A percentile compares a stretch with the other conserved stretches of the same genome.
These are phyloP conservation scores for Pyrenophora teres DNA, from an alignment of 2,329 filamentous ascomycete genomes.

Conservation along the genomic window DNA sequence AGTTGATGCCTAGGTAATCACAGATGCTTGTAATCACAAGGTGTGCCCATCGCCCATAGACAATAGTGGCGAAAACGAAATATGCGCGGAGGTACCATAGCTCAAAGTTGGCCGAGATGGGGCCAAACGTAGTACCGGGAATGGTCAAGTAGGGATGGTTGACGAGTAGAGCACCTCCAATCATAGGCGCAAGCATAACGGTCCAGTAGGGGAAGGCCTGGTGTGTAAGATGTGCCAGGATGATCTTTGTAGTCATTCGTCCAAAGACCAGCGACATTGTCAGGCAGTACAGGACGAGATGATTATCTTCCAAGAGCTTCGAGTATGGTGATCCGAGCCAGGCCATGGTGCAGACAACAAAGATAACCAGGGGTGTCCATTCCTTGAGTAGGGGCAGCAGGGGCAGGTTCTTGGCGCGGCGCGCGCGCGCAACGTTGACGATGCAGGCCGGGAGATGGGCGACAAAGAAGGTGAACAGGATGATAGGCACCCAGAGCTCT, in stretches of 20 bases:
- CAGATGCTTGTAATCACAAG: constrained; percentile 92
- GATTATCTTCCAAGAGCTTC: constrained; percentile 78
- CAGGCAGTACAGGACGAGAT: constrained; percentile 87
- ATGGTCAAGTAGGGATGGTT: constrained; percentile 74
- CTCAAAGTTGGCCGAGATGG: constrained; percentile 69
- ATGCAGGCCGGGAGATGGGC: constrained; percentile 87
- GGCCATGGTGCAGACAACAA: constrained; percentile 71
- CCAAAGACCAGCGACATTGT: constrained; percentile 98
- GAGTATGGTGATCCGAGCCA: constrained; percentile 94
- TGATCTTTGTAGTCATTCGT: constrained; percentile 98
- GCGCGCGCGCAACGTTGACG: constrained; percentile 78
- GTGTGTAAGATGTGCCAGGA: constrained; percentile 88
- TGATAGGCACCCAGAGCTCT: constrained; percentile 79
- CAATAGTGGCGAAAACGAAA: constrained; percentile 79
- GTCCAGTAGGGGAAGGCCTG: constrained; percentile 99
- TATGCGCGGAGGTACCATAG: constrained; percentile 82
- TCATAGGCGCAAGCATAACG: constrained; percentile 81
- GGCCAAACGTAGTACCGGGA: constrained; percentile 55
- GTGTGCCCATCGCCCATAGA: constrained; percentile 92
- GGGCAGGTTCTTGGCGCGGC: constrained; percentile 72
- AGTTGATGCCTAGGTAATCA: constrained; percentile 89
- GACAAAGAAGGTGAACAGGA: constrained; percentile 53
- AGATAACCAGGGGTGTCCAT: constrained; percentile 89
- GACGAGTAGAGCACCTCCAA: constrained; percentile 79
- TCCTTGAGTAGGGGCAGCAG: constrained; percentile 85